These are phyloP conservation scores for Ogataea siamensis DNA, from an alignment of 805 yeast genomes.

Conservation along the genomic window DNA sequence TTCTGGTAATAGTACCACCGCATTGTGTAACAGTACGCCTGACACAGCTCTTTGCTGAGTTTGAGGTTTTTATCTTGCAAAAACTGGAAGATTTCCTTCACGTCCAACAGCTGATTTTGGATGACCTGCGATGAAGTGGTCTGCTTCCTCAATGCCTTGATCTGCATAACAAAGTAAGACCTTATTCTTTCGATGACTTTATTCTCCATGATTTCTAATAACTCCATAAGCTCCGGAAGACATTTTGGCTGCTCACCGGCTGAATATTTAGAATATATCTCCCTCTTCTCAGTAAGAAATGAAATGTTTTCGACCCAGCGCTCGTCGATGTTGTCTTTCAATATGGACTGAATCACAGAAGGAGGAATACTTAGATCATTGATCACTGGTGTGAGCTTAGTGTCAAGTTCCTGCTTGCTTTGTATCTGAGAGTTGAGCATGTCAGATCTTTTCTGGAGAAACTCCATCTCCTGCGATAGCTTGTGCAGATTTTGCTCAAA, in stretches of 20 bases:
- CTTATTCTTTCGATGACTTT: constrained; percentile 77
- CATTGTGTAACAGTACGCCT: constrained; percentile 87
- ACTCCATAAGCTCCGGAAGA: constrained; percentile 26
- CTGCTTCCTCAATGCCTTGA: constrained; percentile 65
- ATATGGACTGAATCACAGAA: constrained; percentile 54
- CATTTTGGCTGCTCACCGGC: constrained; percentile 16
- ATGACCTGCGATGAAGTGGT: constrained; percentile 69
- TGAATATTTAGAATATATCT: constrained; percentile 46
- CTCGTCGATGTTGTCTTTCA: constrained; percentile 53
- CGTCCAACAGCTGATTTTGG: constrained; percentile 62
- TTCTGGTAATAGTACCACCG: constrained; percentile 85
- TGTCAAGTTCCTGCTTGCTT: constrained; percentile 46
- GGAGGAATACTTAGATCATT: constrained; percentile 78
- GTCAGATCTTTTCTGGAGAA: constrained; percentile 52
- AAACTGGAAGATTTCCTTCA: constrained; percentile 61
- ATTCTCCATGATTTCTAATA: constrained; percentile 50
- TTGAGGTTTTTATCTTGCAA: constrained; percentile 52
- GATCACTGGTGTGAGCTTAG: constrained; percentile 67
- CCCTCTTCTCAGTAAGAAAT: constrained; percentile 56
- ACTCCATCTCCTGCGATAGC: constrained; percentile 60
- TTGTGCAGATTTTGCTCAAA: constrained; percentile 59
- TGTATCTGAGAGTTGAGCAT: constrained; percentile 46
- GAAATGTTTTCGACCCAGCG: constrained; percentile 67
- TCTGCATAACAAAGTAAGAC: constrained; percentile 60
- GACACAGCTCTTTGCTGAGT: constrained; percentile 67